Evolutionary conservation across 257 asterid genomes (phyloP).

Genomic region (Scutellaria galericulata): DNA sequence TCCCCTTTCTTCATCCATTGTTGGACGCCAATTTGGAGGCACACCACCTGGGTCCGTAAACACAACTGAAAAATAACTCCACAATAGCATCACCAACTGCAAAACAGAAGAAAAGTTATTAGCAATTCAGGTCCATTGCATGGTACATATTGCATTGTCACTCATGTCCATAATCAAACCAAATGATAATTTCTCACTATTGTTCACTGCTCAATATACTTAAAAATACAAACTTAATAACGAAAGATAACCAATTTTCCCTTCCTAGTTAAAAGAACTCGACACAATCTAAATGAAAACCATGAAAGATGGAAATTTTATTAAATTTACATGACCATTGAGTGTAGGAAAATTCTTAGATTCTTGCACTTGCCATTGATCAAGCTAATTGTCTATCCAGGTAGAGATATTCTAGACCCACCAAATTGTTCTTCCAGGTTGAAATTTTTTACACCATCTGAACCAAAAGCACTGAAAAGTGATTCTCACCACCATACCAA

Average conservation of each 20-base stretch:
- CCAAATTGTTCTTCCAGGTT: background rate
- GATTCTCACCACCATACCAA: background rate
- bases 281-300: constrained; percentile 17
- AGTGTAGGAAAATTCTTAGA: background rate
- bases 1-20: constrained; percentile 83
- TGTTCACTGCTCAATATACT: background rate
- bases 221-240: background rate
- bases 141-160: constrained; percentile 23
- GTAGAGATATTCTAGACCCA: constrained; percentile 14
- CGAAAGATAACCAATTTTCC: background rate
- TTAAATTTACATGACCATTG: background rate
- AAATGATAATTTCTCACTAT: background rate
- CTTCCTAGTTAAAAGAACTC: constrained; percentile 17
- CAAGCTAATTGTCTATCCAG: constrained; percentile 16
- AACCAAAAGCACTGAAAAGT: constrained; percentile 6
- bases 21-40: constrained; percentile 93
- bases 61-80: constrained; percentile 98
- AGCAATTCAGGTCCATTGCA: constrained; percentile 36
- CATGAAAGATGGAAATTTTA: background rate
- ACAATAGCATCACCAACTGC: constrained; percentile 93
- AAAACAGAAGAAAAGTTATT: constrained; percentile 24
- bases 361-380: background rate
- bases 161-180: background rate
- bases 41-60: constrained; percentile 95
- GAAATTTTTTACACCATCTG: constrained; percentile 25